Percentiles rank a stretch among this genome's conserved stretches.
These are phyloP conservation scores for Ampelomyces quisqualis DNA, from an alignment of 2,329 filamentous ascomycete genomes.

Conservation along the genomic window DNA sequence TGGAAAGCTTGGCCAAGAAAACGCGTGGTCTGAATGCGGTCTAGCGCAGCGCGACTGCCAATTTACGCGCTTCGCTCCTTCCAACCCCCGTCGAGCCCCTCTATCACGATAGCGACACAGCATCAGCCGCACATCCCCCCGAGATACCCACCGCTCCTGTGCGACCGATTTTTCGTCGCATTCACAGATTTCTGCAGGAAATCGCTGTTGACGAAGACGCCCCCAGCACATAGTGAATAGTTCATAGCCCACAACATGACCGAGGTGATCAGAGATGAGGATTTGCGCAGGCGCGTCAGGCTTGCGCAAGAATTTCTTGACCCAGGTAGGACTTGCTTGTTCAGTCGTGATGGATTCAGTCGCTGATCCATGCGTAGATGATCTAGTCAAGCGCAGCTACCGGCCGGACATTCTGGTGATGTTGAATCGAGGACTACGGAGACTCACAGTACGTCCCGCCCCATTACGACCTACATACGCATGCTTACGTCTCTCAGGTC, in stretches of 20 bases:
- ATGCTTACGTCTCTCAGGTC: slow-evolving; percentile 33
- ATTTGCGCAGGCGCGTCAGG: slow-evolving; percentile 77
- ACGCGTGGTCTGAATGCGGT: slow-evolving; percentile 18
- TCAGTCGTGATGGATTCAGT: too few species aligned
- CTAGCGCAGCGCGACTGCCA: slow-evolving; percentile 18
- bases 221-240: background rate
- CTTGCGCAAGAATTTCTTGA: slow-evolving; percentile 91
- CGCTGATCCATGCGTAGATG: slow-evolving; percentile 51
- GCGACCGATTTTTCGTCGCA: background rate
- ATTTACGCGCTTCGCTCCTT: slow-evolving; percentile 19
- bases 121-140: slow-evolving; percentile 10
- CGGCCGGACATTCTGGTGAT: slow-evolving; percentile 82
- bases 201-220: background rate
- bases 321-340: slow-evolving; percentile 68
- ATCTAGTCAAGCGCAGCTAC: slow-evolving; percentile 67
- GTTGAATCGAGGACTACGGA: slow-evolving; percentile 62
- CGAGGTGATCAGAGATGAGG: slow-evolving; percentile 70
- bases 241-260: slow-evolving; percentile 23
- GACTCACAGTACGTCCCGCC: slow-evolving; percentile 54
- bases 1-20: slow-evolving; percentile 5
- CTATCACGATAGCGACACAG: slow-evolving; percentile 10
- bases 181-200: background rate
- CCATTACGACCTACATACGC: background rate
- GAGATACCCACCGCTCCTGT: slow-evolving; percentile 12
- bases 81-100: slow-evolving; percentile 22